Percentiles rank a stretch among this genome's conserved stretches.
phyloP scores from a whole-genome alignment of 345 rosid genomes.

The Eutrema heterophyllum region DNA sequence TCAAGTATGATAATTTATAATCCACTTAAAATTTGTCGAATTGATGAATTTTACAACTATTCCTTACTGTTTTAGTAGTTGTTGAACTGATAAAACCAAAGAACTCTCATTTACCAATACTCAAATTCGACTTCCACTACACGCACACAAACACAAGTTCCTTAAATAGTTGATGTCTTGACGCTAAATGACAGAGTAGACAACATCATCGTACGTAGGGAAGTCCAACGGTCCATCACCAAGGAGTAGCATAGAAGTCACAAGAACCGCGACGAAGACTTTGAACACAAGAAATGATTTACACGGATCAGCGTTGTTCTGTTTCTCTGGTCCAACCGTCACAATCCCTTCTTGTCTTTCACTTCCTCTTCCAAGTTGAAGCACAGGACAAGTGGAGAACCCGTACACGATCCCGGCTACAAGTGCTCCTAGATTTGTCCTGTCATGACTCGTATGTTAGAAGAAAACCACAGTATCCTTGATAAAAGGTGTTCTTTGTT shows the following conservation, averaged over 20 bases:
- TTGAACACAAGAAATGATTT: constrained; percentile 56
- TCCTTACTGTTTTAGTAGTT: no score
- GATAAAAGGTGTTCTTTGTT: not conserved
- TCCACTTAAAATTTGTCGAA: not conserved
- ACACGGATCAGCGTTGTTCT: constrained; percentile 44
- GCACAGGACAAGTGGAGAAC: constrained; percentile 51
- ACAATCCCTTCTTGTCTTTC: constrained; percentile 54
- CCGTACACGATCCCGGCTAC: constrained; percentile 61
- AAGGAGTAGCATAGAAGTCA: constrained; percentile 43
- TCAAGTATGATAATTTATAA: not conserved
- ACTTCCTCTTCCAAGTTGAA: constrained; percentile 54
- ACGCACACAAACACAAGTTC: not conserved
- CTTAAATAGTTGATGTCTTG: not conserved
- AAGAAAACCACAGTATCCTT: not conserved
- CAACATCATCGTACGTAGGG: constrained; percentile 36
- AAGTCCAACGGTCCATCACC: constrained; percentile 52
- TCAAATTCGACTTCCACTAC: not conserved
- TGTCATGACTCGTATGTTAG: constrained; percentile 20
- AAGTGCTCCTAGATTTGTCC: constrained; percentile 81
- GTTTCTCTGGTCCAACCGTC: constrained; percentile 32
- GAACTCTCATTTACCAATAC: not conserved
- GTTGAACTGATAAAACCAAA: no score
- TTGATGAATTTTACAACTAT: no score
- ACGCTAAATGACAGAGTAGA: constrained; percentile 32
- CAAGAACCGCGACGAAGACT: constrained; percentile 33